Base-by-base conservation (phyloP, 2,329 filamentous ascomycete species). In the Trichoderma sp. region DNA sequence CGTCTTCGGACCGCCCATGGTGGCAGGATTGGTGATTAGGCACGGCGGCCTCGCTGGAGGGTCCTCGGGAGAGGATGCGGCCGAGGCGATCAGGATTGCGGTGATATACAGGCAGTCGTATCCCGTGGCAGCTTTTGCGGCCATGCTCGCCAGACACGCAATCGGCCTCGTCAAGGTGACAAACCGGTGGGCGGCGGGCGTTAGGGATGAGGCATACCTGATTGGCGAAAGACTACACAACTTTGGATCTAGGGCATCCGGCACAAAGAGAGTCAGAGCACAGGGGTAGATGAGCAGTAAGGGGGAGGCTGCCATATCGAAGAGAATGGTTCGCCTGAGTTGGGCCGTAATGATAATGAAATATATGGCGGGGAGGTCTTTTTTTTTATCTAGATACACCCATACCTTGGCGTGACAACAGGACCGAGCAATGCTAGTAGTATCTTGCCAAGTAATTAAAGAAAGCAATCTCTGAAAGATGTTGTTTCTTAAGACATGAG, bases 181-280 rank as follows among this genome's bases (percentile, higher is more conserved):
- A 59, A 84, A 85, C 54, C 80, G 86, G 21, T 98, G 94, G 93
- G 87, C 91, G 71, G 83, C 88, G 65, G 86, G 89, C 65, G 92
- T 99, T 54, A 83, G 92, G 45, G 96, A 99, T 75, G 96, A 99
- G 78, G 93, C 96, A 0, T 99, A 99, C 75, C 81, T 99, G 51
- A 95, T 98, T 73, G 95, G 95, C 2, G 94, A 99, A 79, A 82
- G 93, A 66, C 78, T 99, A 72, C 96, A 99, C 79, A 99, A 99
- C 76, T 96, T 97, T 78, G 91, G 92, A 4, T 76, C 76, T 2
- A 77, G 75, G 7, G 75, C 78, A 17, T 76, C 77, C 7, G 78
- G 75, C 19, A 74, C 74, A 19, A 73, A 75, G 15, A 74, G 74
- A 63, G 72, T 73, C 17, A 74, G 73, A 66, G 73, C 72, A 2